Conservation (phyloP, 768 basidiomycete genomes). For the Suillus subaureus region DNA sequence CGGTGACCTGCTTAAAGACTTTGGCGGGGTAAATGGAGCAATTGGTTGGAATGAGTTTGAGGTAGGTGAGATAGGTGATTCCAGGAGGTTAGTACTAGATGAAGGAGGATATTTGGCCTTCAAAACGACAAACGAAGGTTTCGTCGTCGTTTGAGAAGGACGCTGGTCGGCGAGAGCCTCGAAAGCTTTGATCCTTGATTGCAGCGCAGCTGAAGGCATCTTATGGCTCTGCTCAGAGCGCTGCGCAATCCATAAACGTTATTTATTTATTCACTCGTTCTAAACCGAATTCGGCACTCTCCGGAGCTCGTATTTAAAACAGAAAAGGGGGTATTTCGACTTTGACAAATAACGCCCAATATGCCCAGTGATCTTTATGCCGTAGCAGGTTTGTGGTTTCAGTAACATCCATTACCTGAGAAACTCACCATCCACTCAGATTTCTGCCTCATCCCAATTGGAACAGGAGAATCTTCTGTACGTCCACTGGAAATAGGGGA, state of each 20-base stretch:
- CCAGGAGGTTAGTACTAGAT: slow-evolving; percentile 39
- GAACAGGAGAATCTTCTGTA: slow-evolving; percentile 74
- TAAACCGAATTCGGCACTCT: neutral
- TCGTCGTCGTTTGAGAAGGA: slow-evolving; percentile 23
- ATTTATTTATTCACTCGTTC: neutral
- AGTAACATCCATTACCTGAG: slow-evolving; percentile 2
- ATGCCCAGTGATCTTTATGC: slow-evolving; percentile 61
- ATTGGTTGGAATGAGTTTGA: slow-evolving; percentile 46
- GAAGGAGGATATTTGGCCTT: slow-evolving; percentile 11
- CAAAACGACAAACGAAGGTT: neutral
- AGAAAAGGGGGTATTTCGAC: slow-evolving; percentile 6
- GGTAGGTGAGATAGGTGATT: slow-evolving; percentile 52
- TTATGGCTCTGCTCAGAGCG: slow-evolving; percentile 1
- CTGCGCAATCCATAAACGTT: slow-evolving; percentile 12
- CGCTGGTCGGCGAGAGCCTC: slow-evolving; percentile 47
- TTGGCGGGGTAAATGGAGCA: slow-evolving; percentile 35
- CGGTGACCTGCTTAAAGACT: slow-evolving; percentile 24
- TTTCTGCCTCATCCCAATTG: slow-evolving; percentile 88
- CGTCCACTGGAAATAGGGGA: slow-evolving; percentile 17
- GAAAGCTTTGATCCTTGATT: slow-evolving; percentile 65
- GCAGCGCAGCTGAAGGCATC: slow-evolving; percentile 51
- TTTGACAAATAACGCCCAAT: slow-evolving; percentile 18
- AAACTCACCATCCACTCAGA: slow-evolving; percentile 44
- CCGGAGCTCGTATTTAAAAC: neutral
- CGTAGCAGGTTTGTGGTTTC: slow-evolving; percentile 58